Evolutionary conservation across 169 alveolate species (phyloP), one percentile per base, ranked within the genome.

Genomic region (Plasmodium vivax): DNA sequence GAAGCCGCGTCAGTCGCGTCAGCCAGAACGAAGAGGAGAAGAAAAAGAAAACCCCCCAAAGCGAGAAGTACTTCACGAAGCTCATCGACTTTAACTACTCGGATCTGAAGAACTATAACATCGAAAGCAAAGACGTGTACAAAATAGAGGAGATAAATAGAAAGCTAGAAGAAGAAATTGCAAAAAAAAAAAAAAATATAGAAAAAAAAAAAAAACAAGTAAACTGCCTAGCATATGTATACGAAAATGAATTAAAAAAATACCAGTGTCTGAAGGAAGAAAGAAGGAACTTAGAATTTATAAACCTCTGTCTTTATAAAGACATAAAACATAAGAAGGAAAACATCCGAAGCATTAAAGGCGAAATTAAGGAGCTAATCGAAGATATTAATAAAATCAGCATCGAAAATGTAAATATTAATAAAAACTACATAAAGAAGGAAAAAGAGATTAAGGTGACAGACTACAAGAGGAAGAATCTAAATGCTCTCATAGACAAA

Each of bases 301-400:
- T 90, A 45, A 82, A 90, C 73, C 36, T 90, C 32, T 90, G 94
- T 81, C 51, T 90, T 12, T 90, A 90, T 45, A 90, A 90, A 81
- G 94, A 90, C 36, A 90, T 90, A 68, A 79, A 82, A 68, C 45
- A 90, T 90, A 90, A 90, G 68, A 90, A 90, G 74, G 94, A 90
- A 81, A 81, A 82, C 51, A 82, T 90, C 8, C 38, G 54, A 81
- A 82, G 34, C 74, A 79, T 90, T 10, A 90, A 71, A 81, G 81
- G 81, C 1, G 94, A 90, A 90, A 82, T 90, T 0, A 90, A 90
- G 83, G 94, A 90, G 62, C 34, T 90, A n/a, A 90, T 90, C 1
- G 80, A 80, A 36, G 94, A 90, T 6, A 90, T 90, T 2, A 90
- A 90, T 51, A 90, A 90, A 90, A 81, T 90, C 23, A 90, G 73